Evolutionary conservation across 2,329 filamentous ascomycete species (phyloP), one percentile per base, ranked within the genome.

Genomic region (Zasmidium cellare): DNA sequence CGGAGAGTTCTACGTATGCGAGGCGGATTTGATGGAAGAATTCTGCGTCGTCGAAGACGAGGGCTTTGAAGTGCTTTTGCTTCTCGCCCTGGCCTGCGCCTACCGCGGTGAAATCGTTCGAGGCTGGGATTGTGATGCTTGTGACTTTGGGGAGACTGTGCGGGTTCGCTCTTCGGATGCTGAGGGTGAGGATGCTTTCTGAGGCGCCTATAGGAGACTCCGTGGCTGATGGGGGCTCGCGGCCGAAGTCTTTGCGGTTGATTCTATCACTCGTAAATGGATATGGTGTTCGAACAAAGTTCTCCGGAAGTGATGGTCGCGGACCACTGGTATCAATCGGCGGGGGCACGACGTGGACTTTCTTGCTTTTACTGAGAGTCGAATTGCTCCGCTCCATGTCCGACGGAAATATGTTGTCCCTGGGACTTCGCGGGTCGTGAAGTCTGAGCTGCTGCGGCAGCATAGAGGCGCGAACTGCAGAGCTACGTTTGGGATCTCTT

Each of bases 261-360:
- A 62, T 51, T 19, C 47, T 51, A 16, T 63, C 55, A 2, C 57
- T 25, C 11, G 58, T 54, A 55, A 62, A 64, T 22, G 72, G 69
- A 53, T 73, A 73, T 1, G 72, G 70, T 20, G 72, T 74, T 6
- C 70, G 66, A 14, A 73, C 64, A 1, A 72, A 58, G 25, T 69
- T 55, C 19, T 61, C 59, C 2, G 70, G 70, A 2, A 71, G 60
- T 1, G 64, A 67, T 9, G 55, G 47, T 18, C 58, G 60, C 1
- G 66, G 55, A 1, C 28, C 57, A 1, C 63, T 59, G 1, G 69
- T 69, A 48, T 74, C 66, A 24, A 74, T 73, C 0, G 71, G 70
- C 20, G 71, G 70, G 7, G 71, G 72, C 5, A 69, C 57, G 14
- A 74, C 57, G 12, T 69, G 67, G 3, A 74, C 71, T 55, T 67